These are phyloP conservation scores for Saccharata proteae DNA, from an alignment of 2,329 filamentous ascomycete genomes.

Conservation along the genomic window DNA sequence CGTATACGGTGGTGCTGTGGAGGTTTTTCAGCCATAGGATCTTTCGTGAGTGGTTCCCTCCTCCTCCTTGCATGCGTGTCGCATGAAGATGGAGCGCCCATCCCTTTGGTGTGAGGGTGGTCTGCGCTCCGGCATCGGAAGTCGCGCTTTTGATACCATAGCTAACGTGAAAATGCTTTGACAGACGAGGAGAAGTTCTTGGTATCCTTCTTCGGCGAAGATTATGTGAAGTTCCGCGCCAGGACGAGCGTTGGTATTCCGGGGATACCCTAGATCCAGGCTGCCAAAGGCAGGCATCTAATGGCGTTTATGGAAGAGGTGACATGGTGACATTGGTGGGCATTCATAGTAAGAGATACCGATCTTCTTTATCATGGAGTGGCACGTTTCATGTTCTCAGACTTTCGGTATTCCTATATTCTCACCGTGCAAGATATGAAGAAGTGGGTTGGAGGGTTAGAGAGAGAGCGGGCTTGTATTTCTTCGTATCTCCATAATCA, in stretches of 20 bases:
- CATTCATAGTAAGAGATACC: too few relatives aligned
- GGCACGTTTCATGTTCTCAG: too few relatives aligned
- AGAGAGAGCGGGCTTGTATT: too few relatives aligned
- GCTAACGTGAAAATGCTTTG: not conserved
- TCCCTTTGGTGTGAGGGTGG: constrained; percentile 1
- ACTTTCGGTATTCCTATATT: too few relatives aligned
- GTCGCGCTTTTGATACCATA: not conserved
- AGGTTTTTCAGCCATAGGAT: constrained; percentile 71
- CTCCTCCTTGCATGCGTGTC: constrained; percentile 5
- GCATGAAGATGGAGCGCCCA: not conserved
- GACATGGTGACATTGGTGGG: too few relatives aligned
- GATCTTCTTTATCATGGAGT: too few relatives aligned
- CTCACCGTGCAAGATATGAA: too few relatives aligned
- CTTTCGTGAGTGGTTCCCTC: constrained; percentile 34
- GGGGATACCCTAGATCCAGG: constrained; percentile 48
- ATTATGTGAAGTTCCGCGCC: constrained; percentile 64
- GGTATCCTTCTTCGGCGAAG: constrained; percentile 67
- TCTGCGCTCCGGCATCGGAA: not conserved
- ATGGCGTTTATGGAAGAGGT: too few relatives aligned
- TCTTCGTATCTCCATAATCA: too few relatives aligned
- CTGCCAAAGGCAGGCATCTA: too few relatives aligned
- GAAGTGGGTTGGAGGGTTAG: too few relatives aligned
- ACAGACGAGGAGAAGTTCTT: constrained; percentile 67
- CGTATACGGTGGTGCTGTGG: constrained; percentile 68
- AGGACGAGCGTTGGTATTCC: constrained; percentile 70